Evolutionary conservation across 345 rosid genomes (phyloP).

Genomic region (Ceriops decandra): DNA sequence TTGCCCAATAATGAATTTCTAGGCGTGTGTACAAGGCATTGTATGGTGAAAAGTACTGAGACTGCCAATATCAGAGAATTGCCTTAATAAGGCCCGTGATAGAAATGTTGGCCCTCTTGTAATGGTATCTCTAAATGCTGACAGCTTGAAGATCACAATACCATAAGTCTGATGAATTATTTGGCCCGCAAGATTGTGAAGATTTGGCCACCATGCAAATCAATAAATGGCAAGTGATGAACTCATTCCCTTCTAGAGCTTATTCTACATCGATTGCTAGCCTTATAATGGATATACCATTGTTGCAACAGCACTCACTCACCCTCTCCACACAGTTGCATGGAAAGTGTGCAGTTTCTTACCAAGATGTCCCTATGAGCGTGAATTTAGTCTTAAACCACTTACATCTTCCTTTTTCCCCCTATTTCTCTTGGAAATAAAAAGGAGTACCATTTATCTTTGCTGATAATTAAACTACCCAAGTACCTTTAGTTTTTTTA

Average conservation of each 20-base stretch:
- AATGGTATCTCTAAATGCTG: neutral
- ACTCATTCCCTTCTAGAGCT: neutral
- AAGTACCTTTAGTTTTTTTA: slow-evolving; percentile 48
- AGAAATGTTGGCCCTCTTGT: neutral
- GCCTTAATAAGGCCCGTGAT: neutral
- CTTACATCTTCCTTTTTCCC: neutral
- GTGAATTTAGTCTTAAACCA: neutral
- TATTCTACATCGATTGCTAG: neutral
- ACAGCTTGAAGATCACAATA: neutral
- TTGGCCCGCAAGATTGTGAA: neutral
- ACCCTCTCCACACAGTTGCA: too few relatives aligned
- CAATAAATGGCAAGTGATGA: neutral
- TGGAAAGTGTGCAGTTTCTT: too few relatives aligned
- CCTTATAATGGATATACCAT: neutral
- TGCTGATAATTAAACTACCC: neutral
- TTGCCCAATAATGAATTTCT: neutral
- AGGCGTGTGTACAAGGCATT: neutral
- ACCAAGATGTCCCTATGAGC: neutral
- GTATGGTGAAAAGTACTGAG: neutral
- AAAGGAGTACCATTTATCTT: neutral
- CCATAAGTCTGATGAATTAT: neutral
- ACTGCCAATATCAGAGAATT: neutral
- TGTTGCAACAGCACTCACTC: too few relatives aligned
- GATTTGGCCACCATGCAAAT: neutral
- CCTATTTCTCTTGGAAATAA: neutral